These are phyloP conservation scores for Boechera stricta DNA, from an alignment of 345 rosid genomes.

Conservation along the genomic window DNA sequence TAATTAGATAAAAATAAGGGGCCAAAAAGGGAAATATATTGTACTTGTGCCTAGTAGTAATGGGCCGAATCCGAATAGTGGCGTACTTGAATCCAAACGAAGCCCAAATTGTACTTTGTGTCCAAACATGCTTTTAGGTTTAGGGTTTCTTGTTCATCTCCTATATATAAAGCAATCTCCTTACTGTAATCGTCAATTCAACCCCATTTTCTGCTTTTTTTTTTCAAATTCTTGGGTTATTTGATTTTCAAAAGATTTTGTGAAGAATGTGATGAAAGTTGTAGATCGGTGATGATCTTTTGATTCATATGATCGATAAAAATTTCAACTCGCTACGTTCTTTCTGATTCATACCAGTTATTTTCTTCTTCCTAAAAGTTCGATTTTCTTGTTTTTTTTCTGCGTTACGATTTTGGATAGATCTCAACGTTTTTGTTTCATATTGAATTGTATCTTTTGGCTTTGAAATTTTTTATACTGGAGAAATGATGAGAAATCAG, in stretches of 20 bases:
- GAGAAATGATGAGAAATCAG: conserved; percentile 54
- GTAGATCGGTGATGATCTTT: conserved; percentile 40
- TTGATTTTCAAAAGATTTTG: background rate
- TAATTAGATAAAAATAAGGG: conserved; percentile 10
- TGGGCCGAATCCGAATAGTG: conserved; percentile 8
- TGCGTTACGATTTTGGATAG: background rate
- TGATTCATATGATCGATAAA: conserved; percentile 40
- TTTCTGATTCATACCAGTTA: conserved; percentile 39
- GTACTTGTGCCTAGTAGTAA: background rate
- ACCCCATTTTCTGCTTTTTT: background rate
- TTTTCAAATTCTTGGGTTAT: background rate
- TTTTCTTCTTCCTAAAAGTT: background rate
- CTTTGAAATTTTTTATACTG: background rate
- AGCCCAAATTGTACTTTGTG: conserved; percentile 10
- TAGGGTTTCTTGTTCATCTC: conserved; percentile 30
- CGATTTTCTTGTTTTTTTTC: background rate
- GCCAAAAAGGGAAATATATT: background rate
- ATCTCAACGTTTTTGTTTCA: background rate
- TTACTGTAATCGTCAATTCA: background rate
- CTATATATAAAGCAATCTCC: conserved; percentile 21
- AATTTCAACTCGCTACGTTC: conserved; percentile 49
- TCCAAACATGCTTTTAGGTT: conserved; percentile 23
- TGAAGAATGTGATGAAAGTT: conserved; percentile 45
- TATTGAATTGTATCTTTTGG: background rate
- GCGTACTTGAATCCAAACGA: background rate